Conservation (phyloP, 441 rosid species). For the Eruca vesicaria region DNA sequence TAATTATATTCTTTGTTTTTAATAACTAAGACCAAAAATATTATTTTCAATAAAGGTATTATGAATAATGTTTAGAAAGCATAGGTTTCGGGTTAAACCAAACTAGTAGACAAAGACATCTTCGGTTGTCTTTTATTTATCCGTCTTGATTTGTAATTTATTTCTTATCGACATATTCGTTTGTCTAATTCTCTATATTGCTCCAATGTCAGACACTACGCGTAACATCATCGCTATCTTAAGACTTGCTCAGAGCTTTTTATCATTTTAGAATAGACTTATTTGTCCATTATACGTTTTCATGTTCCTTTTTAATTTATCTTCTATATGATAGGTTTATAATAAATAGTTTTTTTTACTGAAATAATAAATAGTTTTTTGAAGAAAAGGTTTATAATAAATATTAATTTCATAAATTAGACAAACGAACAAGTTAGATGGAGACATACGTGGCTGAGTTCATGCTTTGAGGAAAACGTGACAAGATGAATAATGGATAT, state of each 20-base stretch:
- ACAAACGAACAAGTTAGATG: constrained; percentile 22
- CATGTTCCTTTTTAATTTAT: constrained; percentile 11
- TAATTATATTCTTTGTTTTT: background rate
- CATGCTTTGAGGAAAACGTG: constrained; percentile 30
- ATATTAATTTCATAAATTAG: constrained; percentile 9
- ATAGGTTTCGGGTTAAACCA: constrained; percentile 11
- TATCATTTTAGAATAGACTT: constrained; percentile 30
- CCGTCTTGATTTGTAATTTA: background rate
- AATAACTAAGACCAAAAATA: background rate
- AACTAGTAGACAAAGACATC: constrained; percentile 26
- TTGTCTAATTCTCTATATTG: constrained; percentile 30
- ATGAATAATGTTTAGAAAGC: background rate
- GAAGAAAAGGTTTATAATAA: background rate
- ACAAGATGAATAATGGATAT: background rate
- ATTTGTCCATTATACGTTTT: constrained; percentile 29
- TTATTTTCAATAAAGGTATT: background rate
- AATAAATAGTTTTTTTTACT: no score
- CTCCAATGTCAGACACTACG: constrained; percentile 31
- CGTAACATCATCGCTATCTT: constrained; percentile 28
- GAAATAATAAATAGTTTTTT: no score
- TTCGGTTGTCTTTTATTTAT: constrained; percentile 16
- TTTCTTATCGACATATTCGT: background rate
- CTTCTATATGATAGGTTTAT: background rate
- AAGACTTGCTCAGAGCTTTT: constrained; percentile 22
- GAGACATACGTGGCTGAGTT: constrained; percentile 25